These are phyloP conservation scores for Ceratocystis lukuohia DNA, from an alignment of 2,329 filamentous ascomycete genomes.

Conservation along the genomic window DNA sequence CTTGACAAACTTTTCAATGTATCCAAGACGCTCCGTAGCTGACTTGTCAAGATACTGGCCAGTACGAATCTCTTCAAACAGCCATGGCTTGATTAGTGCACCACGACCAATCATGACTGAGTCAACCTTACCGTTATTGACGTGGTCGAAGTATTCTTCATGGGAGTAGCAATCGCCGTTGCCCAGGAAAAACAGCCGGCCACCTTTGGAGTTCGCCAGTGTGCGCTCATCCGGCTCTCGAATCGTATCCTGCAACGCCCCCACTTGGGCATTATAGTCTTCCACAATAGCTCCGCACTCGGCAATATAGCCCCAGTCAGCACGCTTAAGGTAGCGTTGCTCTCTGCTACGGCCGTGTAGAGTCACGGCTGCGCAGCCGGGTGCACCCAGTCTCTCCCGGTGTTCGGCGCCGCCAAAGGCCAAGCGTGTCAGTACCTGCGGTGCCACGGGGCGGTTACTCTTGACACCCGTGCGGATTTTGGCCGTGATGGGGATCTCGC, in stretches of 20 bases:
- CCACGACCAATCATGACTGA: slow-evolving; percentile 96
- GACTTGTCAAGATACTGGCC: slow-evolving; percentile 94
- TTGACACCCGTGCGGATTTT: slow-evolving; percentile 90
- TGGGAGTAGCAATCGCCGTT: slow-evolving; percentile 97
- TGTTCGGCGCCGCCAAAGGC: slow-evolving; percentile 67
- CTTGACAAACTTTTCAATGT: slow-evolving; percentile 78
- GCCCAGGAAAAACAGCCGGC: slow-evolving; percentile 78
- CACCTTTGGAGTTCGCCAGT: slow-evolving; percentile 49
- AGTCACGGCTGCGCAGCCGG: slow-evolving; percentile 87
- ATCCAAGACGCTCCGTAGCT: slow-evolving; percentile 67
- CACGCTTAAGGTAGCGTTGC: slow-evolving; percentile 80
- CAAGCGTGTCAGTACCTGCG: slow-evolving; percentile 69
- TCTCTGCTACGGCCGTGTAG: slow-evolving; percentile 87
- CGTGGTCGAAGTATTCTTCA: slow-evolving; percentile 66
- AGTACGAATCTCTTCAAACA: slow-evolving; percentile 89
- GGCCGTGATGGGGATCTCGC: slow-evolving; percentile 79
- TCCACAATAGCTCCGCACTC: slow-evolving; percentile 79
- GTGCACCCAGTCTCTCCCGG: slow-evolving; percentile 54
- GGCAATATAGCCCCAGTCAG: slow-evolving; percentile 92
- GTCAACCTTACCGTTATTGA: slow-evolving; percentile 69
- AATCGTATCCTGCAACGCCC: slow-evolving; percentile 58
- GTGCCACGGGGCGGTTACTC: slow-evolving; percentile 63
- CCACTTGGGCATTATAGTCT: slow-evolving; percentile 57
- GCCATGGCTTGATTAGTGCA: slow-evolving; percentile 92
- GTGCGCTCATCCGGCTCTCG: slow-evolving; percentile 63